Percentiles rank a stretch among this genome's conserved stretches.
Conservation (phyloP, 257 asterid species). For the Gentiana macrophylla region DNA sequence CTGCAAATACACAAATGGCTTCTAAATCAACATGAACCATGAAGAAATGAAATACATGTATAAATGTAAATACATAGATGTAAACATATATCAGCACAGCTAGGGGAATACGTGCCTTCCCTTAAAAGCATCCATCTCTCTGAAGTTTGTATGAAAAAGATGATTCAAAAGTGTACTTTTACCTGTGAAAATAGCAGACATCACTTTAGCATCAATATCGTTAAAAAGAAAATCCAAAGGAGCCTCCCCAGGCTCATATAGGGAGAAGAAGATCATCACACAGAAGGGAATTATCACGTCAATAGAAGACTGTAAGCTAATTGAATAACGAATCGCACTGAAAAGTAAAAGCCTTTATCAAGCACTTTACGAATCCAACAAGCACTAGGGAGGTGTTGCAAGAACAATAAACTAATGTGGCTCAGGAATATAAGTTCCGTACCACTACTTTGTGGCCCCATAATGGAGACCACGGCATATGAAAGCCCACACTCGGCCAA, state of each 20-base stretch:
- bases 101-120: conserved; percentile 52
- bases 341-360: not conserved
- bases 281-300: too few species aligned
- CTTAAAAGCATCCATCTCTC: conserved; percentile 90
- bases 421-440: conserved; percentile 10
- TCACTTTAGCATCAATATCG: not conserved
- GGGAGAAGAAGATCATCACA: not conserved
- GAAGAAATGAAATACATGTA: too few species aligned
- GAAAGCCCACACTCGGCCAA: conserved; percentile 92
- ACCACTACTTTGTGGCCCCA: conserved; percentile 99
- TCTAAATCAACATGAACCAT: too few species aligned
- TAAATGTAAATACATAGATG: too few species aligned
- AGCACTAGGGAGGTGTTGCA: conserved; percentile 1
- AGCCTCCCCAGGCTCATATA: not conserved
- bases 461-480: conserved; percentile 90
- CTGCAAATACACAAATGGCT: conserved; percentile 23
- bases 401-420: not conserved
- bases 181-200: conserved; percentile 43
- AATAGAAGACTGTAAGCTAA: not conserved
- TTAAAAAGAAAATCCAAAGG: not conserved
- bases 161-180: conserved; percentile 86
- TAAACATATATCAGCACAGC: conserved; percentile 8
- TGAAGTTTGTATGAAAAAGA: conserved; percentile 64
- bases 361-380: not conserved
- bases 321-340: too few species aligned